Conservation (phyloP, 306 rosid species). For the Prunus mira region DNA sequence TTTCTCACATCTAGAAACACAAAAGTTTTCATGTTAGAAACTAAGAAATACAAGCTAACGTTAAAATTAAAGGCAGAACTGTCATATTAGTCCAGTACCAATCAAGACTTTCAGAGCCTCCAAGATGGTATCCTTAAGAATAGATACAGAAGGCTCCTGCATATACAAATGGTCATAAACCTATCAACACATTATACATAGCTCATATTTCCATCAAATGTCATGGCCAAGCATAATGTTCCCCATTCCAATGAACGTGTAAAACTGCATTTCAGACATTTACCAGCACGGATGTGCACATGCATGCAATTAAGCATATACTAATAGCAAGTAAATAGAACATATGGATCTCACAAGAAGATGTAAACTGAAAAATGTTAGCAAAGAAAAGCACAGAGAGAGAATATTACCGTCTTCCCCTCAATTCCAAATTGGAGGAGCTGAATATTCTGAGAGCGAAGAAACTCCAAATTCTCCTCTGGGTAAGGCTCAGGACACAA, state of each 20-base stretch:
- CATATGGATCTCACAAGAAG: neutral
- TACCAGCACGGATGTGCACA: neutral
- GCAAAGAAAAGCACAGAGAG: neutral
- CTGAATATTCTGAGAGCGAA: slow-evolving; percentile 54
- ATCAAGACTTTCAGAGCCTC: slow-evolving; percentile 70
- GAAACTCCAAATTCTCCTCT: slow-evolving; percentile 75
- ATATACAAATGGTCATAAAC: slow-evolving; percentile 9
- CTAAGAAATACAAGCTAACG: neutral
- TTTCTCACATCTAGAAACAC: slow-evolving; percentile 51
- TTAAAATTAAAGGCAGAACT: neutral
- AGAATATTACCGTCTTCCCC: slow-evolving; percentile 71
- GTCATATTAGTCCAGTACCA: slow-evolving; percentile 39
- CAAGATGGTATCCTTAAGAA: slow-evolving; percentile 55
- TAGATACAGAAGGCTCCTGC: slow-evolving; percentile 62
- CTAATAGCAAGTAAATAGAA: neutral
- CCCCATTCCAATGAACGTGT: neutral
- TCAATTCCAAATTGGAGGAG: slow-evolving; percentile 89
- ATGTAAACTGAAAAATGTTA: neutral
- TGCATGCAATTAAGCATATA: neutral
- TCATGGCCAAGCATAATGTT: neutral
- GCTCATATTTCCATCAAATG: neutral
- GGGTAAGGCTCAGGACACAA: slow-evolving; percentile 92
- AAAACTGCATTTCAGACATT: neutral
- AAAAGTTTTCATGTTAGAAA: neutral
- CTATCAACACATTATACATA: slow-evolving; percentile 2